A percentile compares a stretch with the other conserved stretches of the same genome.
Conservation (phyloP, 176 grass and related monocot species). For the Phoenix roebelenii region DNA sequence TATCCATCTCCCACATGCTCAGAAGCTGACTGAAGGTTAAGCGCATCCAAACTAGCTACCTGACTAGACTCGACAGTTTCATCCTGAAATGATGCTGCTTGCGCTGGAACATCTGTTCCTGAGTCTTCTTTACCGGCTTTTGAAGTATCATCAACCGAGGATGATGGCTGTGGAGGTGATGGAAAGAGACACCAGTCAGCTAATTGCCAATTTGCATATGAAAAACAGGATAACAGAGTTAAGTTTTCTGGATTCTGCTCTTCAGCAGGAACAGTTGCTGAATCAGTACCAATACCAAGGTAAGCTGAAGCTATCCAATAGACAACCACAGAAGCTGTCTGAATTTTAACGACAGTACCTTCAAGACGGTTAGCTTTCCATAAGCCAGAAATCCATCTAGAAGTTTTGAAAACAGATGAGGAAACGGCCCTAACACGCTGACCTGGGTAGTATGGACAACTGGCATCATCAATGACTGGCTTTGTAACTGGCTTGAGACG, state of each 20-base stretch:
- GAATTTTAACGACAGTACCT: constrained; percentile 75
- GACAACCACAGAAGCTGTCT: constrained; percentile 67
- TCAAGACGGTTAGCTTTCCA: constrained; percentile 78
- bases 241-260: constrained; percentile 85
- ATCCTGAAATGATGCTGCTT: neutral
- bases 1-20: too few species aligned
- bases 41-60: too few species aligned
- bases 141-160: constrained; percentile 19
- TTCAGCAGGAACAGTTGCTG: constrained; percentile 42
- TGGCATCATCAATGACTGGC: constrained; percentile 49
- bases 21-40: too few species aligned
- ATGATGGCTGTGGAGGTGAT: constrained; percentile 9
- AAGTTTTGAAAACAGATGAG: constrained; percentile 81
- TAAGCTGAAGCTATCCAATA: constrained; percentile 83
- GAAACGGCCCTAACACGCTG: constrained; percentile 70
- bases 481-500: constrained; percentile 40
- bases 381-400: constrained; percentile 67
- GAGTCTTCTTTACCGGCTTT: constrained; percentile 19
- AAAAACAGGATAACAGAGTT: constrained; percentile 70
- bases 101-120: constrained; percentile 21
- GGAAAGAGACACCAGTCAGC: constrained; percentile 76
- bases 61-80: neutral
- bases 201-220: constrained; percentile 75
- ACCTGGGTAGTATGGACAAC: constrained; percentile 85
- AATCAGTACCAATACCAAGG: constrained; percentile 38